Evolutionary conservation across 495 filamentous ascomycete genomes (phyloP).

Genomic region (Aspergillus ostianus): DNA sequence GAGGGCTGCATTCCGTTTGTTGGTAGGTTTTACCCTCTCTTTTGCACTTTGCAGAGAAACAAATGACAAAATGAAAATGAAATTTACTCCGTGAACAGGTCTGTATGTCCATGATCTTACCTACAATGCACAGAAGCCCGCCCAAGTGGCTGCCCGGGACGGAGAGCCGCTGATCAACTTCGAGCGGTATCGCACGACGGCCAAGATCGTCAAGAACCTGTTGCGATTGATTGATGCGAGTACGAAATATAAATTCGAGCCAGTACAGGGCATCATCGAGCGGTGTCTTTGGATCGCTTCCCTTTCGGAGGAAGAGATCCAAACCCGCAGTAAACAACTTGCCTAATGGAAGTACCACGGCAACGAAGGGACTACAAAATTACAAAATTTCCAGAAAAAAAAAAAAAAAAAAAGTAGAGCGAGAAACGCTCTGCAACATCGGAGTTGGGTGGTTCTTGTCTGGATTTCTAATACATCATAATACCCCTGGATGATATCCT

Average conservation of each 20-base stretch:
- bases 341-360: conserved; percentile 31
- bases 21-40: conserved; percentile 50
- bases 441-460: neutral
- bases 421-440: neutral
- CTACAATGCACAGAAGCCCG: conserved; percentile 88
- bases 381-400: neutral
- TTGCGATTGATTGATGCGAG: conserved; percentile 90
- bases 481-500: conserved; percentile 10
- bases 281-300: conserved; percentile 94
- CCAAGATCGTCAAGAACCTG: conserved; percentile 89
- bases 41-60: neutral
- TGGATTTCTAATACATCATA: conserved; percentile 2
- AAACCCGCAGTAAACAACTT: conserved; percentile 52
- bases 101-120: conserved; percentile 96
- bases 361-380: neutral
- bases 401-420: neutral
- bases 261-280: conserved; percentile 83
- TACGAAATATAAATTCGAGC: conserved; percentile 78
- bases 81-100: conserved; percentile 35
- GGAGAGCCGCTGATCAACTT: conserved; percentile 86
- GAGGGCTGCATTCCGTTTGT: conserved; percentile 96
- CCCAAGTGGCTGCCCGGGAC: conserved; percentile 56
- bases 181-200: conserved; percentile 86
- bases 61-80: neutral
- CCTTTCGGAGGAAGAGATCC: conserved; percentile 81